Conservation (phyloP, 176 grass and related monocot species). For the Metroxylon sagu region DNA sequence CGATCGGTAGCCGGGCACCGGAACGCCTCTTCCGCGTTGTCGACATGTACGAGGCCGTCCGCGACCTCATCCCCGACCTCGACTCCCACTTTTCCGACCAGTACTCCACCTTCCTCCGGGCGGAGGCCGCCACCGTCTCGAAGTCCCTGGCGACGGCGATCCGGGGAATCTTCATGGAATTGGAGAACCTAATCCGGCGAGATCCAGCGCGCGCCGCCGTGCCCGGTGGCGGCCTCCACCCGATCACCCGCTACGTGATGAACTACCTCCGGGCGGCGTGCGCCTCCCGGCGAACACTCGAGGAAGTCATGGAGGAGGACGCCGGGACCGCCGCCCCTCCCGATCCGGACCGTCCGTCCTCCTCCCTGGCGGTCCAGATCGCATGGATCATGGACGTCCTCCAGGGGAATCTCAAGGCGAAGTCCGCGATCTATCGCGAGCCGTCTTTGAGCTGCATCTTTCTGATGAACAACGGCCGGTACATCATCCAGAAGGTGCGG, state of each 20-base stretch:
- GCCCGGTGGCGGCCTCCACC: slow-evolving; percentile 36
- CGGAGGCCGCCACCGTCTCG: slow-evolving; percentile 15
- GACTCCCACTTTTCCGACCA: slow-evolving; percentile 14
- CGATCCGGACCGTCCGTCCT: slow-evolving; percentile 30
- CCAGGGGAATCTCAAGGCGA: slow-evolving; percentile 28
- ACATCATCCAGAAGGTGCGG: slow-evolving; percentile 35
- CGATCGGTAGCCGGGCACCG: slow-evolving; percentile 17
- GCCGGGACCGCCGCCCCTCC: neutral
- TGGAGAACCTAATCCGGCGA: slow-evolving; percentile 31
- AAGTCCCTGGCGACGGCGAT: slow-evolving; percentile 32
- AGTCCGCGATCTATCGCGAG: slow-evolving; percentile 37
- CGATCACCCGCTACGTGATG: slow-evolving; percentile 53
- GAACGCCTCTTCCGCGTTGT: slow-evolving; percentile 41
- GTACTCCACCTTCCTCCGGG: slow-evolving; percentile 11
- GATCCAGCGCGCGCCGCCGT: slow-evolving; percentile 25
- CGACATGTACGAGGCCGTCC: slow-evolving; percentile 45
- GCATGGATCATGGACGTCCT: slow-evolving; percentile 44
- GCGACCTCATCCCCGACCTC: slow-evolving; percentile 24
- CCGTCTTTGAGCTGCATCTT: slow-evolving; percentile 25
- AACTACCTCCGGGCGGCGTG: slow-evolving; percentile 42
- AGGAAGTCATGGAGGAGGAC: slow-evolving; percentile 32
- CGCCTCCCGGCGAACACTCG: slow-evolving; percentile 33
- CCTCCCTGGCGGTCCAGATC: slow-evolving; percentile 21
- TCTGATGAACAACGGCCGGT: slow-evolving; percentile 38
- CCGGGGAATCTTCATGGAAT: slow-evolving; percentile 33